Evolutionary conservation across 2,329 filamentous ascomycete genomes (phyloP), one percentile per base, ranked within the genome.

Genomic region (Drechslera avenae): DNA sequence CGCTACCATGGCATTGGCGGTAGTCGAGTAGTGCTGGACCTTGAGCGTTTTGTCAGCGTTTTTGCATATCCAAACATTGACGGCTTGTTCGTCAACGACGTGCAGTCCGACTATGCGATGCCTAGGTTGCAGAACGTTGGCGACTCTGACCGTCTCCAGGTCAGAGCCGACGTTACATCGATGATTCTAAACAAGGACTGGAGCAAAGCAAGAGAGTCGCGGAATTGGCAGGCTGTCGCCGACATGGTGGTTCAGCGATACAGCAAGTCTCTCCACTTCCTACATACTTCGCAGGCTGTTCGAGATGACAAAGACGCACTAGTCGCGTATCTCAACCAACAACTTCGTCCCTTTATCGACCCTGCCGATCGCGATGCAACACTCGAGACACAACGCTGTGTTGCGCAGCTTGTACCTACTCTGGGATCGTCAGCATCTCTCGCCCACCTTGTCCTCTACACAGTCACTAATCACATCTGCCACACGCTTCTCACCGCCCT

Each of bases 171-270:
- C 16, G 66, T 88, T 1, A 71, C 71, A 2, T 48, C 65, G 0
- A 69, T 83, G 37, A 71, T 81, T 1, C 56, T 71, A 23, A 57
- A 71, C 9, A 68, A 56, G n/a, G 42, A 58, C 14, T 51, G 52
- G 43, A 37, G 49, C 13, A 45, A 30, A 9, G 43, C 54, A 5
- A 39, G 32, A 19, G 12, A 28, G 30, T 34, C 41, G 6, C 55
- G 35, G 7, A 75, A 89, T 60, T 91, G 89, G 89, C 88, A 91
- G 64, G 79, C 74, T 0, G 75, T 88, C 1, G 78, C 81, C 0
- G 89, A 92, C 60, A 79, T 88, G 77, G 75, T 91, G 3, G 77
- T 89, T 3, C 68, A 76, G 4, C 80, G 88, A 1, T 90, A 87
- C 60, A 79, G 80, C 3, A 74, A 81, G 26, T 76, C 84, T 18